Evolutionary conservation across 768 basidiomycete species (phyloP).

Genomic region (Leccinum boreale): DNA sequence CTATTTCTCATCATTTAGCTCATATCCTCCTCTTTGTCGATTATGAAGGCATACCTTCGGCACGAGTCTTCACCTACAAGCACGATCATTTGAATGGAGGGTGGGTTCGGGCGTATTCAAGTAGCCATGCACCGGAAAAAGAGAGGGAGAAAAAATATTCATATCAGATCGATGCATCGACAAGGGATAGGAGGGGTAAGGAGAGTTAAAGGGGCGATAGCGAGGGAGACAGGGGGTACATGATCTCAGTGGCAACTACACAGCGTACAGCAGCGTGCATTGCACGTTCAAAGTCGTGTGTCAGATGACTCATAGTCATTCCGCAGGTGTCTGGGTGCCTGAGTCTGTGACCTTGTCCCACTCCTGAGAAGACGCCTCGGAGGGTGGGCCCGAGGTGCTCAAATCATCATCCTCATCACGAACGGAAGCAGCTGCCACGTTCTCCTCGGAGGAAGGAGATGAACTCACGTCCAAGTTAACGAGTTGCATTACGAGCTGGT

Average conservation of each 20-base stretch:
- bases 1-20: conserved; percentile 38
- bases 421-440: conserved; percentile 23
- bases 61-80: conserved; percentile 58
- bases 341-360: conserved; percentile 87
- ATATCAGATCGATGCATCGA: conserved; percentile 56
- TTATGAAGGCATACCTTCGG: conserved; percentile 65
- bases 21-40: conserved; percentile 4
- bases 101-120: conserved; percentile 16
- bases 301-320: conserved; percentile 32
- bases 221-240: conserved; percentile 20
- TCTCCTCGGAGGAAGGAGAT: conserved; percentile 39
- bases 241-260: conserved; percentile 26
- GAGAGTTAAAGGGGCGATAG: conserved; percentile 17
- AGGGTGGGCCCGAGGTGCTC: conserved; percentile 72
- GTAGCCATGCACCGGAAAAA: conserved; percentile 17
- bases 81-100: conserved; percentile 11
- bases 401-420: conserved; percentile 49
- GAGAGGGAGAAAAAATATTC: conserved; percentile 36
- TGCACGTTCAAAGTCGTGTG: conserved; percentile 27
- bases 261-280: conserved; percentile 30
- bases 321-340: conserved; percentile 50
- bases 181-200: conserved; percentile 19
- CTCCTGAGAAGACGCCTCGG: conserved; percentile 85
- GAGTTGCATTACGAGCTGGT: conserved; percentile 73
- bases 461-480: conserved; percentile 87